phyloP scores from a whole-genome alignment of 306 rosid genomes.

The Amphicarpaea edgeworthii region DNA sequence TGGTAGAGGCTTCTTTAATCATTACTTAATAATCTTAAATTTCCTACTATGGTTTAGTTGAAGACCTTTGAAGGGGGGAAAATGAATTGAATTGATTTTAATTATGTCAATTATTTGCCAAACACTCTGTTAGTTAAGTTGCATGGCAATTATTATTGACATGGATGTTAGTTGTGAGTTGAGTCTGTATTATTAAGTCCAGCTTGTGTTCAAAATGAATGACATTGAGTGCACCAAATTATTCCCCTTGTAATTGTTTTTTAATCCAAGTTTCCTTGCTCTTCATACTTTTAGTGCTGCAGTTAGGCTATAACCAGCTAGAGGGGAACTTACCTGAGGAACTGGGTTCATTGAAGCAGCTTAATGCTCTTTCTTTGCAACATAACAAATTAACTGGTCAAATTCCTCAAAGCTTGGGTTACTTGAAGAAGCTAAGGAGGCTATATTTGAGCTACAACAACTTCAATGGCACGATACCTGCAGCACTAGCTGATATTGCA shows the following conservation, averaged over 20 bases:
- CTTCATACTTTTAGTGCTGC: conserved; percentile 58
- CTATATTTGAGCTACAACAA: conserved; percentile 78
- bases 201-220: conserved; percentile 14
- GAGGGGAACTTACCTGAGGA: conserved; percentile 67
- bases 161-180: not conserved
- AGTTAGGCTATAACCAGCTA: conserved; percentile 79
- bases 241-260: conserved; percentile 4
- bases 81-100: not conserved
- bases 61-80: not conserved
- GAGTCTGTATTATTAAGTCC: not conserved
- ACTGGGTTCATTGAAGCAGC: conserved; percentile 66
- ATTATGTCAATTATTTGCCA: not conserved
- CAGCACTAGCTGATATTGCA: conserved; percentile 54
- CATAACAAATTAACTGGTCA: conserved; percentile 62
- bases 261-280: conserved; percentile 34
- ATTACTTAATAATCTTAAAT: not conserved
- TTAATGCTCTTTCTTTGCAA: conserved; percentile 66
- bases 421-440: conserved; percentile 56
- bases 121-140: conserved; percentile 2
- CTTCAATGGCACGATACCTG: conserved; percentile 66
- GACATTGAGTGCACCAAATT: not conserved
- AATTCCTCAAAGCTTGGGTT: conserved; percentile 69
- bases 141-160: not conserved
- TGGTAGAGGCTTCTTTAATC: not conserved
- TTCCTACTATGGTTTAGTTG: conserved; percentile 1